Conservation (phyloP, 306 rosid species). For the Cyamopsis tetragonoloba region DNA sequence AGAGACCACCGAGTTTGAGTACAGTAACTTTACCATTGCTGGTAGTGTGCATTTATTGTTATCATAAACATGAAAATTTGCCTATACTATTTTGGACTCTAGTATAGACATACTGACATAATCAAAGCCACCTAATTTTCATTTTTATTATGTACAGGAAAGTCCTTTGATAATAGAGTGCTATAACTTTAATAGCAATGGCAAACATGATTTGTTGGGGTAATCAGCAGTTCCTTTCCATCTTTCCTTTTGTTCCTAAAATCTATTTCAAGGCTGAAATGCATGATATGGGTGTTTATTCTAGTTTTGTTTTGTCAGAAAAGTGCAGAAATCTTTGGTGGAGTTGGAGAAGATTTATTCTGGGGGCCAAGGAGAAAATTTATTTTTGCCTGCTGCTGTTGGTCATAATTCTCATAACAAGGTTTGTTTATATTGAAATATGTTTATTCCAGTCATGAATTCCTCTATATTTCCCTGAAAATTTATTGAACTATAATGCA, state of each 20-base stretch:
- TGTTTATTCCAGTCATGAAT: constrained; percentile 3
- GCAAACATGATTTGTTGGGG: constrained; percentile 97
- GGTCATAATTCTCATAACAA: constrained; percentile 79
- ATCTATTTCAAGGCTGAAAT: constrained; percentile 17
- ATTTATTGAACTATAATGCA: constrained; percentile 38
- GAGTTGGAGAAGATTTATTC: constrained; percentile 79
- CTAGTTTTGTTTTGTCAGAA: constrained; percentile 53
- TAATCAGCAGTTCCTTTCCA: constrained; percentile 37
- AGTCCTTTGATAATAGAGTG: constrained; percentile 80
- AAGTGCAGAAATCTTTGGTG: constrained; percentile 70
- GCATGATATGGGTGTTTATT: constrained; percentile 22
- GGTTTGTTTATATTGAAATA: constrained; percentile 45
- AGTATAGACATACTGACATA: not conserved
- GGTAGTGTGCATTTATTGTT: constrained; percentile 4
- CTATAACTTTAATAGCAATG: constrained; percentile 83
- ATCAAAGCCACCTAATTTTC: constrained; percentile 30
- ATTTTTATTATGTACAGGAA: constrained; percentile 60
- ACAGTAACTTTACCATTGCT: constrained; percentile 1
- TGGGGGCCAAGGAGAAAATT: constrained; percentile 63
- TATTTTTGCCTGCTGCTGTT: constrained; percentile 43
- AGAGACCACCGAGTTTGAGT: not conserved
- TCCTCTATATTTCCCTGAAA: constrained; percentile 27
- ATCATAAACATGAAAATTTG: constrained; percentile 1
- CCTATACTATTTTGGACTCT: constrained; percentile 9
- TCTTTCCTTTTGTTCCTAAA: constrained; percentile 12